Evolutionary conservation across 176 grass and related monocot species (phyloP).

Genomic region (Aegilops tauschii): DNA sequence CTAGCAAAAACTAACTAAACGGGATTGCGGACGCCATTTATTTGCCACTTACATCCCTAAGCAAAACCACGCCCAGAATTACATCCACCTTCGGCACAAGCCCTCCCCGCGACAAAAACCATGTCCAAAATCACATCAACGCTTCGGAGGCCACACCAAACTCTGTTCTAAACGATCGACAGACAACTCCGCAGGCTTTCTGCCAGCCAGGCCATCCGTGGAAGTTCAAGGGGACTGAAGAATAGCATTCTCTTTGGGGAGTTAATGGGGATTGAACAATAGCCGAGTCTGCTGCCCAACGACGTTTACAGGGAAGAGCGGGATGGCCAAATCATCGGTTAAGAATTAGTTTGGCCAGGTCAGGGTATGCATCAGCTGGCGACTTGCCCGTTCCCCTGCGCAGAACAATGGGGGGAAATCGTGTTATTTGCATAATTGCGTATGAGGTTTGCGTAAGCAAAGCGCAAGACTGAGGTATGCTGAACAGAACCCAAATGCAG

Average conservation of each 20-base stretch:
- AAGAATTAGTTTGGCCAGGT: background rate
- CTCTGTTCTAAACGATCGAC: background rate
- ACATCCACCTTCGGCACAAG: too few relatives aligned
- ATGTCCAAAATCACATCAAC: background rate
- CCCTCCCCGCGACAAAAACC: too few relatives aligned
- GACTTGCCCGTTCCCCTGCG: conserved; percentile 6
- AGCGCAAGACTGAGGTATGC: background rate
- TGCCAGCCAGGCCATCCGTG: background rate
- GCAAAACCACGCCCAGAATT: too few relatives aligned
- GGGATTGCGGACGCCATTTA: too few relatives aligned
- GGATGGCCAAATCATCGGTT: background rate
- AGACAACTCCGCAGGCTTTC: background rate
- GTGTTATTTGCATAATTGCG: background rate
- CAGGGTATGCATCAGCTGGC: background rate
- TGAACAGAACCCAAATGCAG: background rate
- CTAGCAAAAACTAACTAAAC: too few relatives aligned
- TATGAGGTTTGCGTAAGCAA: background rate
- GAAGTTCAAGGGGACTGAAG: background rate
- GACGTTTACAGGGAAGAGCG: conserved; percentile 6
- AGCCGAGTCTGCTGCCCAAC: background rate
- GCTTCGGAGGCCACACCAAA: background rate
- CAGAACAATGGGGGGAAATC: background rate
- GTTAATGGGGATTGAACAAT: too few relatives aligned
- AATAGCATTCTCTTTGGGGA: background rate
- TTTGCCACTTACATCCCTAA: too few relatives aligned